Evolutionary conservation across 106 monocot genomes (phyloP).

Genomic region (Dendrobium huoshanense): DNA sequence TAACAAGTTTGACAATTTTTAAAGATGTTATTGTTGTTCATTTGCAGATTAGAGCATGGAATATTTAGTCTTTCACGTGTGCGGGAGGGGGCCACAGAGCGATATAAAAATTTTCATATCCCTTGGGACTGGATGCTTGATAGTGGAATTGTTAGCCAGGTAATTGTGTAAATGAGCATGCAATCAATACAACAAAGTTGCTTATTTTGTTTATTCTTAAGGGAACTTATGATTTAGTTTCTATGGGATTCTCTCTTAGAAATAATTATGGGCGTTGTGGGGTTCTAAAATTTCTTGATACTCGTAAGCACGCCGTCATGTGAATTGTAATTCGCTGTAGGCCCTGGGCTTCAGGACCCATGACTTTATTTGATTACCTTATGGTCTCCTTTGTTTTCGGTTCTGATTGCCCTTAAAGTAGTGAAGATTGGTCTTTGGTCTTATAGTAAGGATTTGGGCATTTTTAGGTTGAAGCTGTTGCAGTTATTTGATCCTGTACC

Average conservation of each 20-base stretch:
- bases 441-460: no score
- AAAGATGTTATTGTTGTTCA: not conserved
- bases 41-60: conserved; percentile 74
- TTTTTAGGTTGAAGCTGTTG: no score
- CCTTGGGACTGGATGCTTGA: conserved; percentile 97
- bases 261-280: not conserved
- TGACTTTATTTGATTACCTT: no score
- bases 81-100: conserved; percentile 59
- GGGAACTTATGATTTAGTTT: not conserved
- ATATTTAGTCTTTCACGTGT: conserved; percentile 69
- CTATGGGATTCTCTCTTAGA: not conserved
- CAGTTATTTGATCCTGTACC: no score
- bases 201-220: not conserved
- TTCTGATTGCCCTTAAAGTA: no score
- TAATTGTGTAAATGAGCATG: not conserved
- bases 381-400: no score
- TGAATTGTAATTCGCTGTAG: no score
- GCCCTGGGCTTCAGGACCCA: no score
- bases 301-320: no score
- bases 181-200: no score
- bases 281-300: not conserved
- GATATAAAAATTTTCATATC: conserved; percentile 67
- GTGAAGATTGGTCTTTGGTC: no score
- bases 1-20: no score
- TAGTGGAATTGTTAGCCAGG: conserved; percentile 70